A percentile compares a stretch with the other conserved stretches of the same genome.
Evolutionary conservation across 805 yeast species (phyloP).

Genomic region (Kuraishia piskuri): DNA sequence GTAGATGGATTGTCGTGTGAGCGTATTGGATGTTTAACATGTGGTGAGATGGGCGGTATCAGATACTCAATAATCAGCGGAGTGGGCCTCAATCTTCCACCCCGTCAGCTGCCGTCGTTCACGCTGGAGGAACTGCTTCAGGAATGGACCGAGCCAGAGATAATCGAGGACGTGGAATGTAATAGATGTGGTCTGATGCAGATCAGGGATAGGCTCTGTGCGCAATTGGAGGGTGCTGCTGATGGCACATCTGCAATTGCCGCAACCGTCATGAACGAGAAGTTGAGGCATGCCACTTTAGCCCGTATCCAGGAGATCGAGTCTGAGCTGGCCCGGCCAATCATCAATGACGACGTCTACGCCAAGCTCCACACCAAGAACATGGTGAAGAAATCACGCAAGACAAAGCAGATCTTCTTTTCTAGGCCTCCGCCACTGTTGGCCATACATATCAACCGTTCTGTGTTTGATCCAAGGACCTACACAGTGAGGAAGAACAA

Average conservation of each 20-base stretch:
- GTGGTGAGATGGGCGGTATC: slow-evolving; percentile 94
- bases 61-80: slow-evolving; percentile 76
- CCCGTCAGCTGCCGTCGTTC: slow-evolving; percentile 29
- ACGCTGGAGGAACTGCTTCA: slow-evolving; percentile 45
- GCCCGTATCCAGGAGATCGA: slow-evolving; percentile 40
- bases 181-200: slow-evolving; percentile 78
- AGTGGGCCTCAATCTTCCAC: slow-evolving; percentile 60
- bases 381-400: slow-evolving; percentile 65
- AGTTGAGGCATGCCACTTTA: slow-evolving; percentile 25
- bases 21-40: slow-evolving; percentile 79
- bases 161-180: slow-evolving; percentile 90
- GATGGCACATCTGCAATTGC: slow-evolving; percentile 1
- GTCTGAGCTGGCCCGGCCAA: slow-evolving; percentile 50
- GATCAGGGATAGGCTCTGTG: slow-evolving; percentile 40
- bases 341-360: slow-evolving; percentile 74
- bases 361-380: slow-evolving; percentile 65
- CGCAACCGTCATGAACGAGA: slow-evolving; percentile 8
- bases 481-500: slow-evolving; percentile 79
- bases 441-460: slow-evolving; percentile 83
- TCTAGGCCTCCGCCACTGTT: slow-evolving; percentile 78
- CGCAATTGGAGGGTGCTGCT: slow-evolving; percentile 19
- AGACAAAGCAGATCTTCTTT: slow-evolving; percentile 75
- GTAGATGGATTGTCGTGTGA: slow-evolving; percentile 87
- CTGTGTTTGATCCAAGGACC: slow-evolving; percentile 84
- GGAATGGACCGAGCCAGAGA: slow-evolving; percentile 72